Evolutionary conservation across 441 rosid genomes (phyloP).

Genomic region (Pelargonium cotyledonis): DNA sequence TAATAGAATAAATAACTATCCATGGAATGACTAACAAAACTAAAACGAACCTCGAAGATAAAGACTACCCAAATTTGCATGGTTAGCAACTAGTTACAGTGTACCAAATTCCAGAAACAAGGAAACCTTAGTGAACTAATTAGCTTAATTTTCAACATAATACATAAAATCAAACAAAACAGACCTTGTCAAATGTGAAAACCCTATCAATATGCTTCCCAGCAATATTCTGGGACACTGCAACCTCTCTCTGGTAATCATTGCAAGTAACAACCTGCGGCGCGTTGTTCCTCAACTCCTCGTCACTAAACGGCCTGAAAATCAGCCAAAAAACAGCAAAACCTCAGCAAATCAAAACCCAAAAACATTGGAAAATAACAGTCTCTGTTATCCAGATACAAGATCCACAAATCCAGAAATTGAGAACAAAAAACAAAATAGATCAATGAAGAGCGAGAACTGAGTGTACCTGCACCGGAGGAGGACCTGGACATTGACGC

Average conservation of each 20-base stretch:
- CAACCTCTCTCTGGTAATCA: slow-evolving; percentile 81
- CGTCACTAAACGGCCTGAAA: slow-evolving; percentile 77
- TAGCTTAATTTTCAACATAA: neutral
- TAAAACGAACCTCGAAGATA: too few species aligned
- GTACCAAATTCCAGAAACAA: too few species aligned
- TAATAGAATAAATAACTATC: too few species aligned
- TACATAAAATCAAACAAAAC: neutral
- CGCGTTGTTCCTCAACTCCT: slow-evolving; percentile 64
- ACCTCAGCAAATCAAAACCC: too few species aligned
- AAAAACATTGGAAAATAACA: too few species aligned
- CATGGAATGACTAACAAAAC: too few species aligned
- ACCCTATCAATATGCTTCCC: slow-evolving; percentile 94
- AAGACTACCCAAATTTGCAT: too few species aligned
- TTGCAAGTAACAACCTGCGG: slow-evolving; percentile 80
- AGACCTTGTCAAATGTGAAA: slow-evolving; percentile 83
- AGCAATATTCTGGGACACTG: slow-evolving; percentile 75
- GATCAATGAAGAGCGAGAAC: neutral
- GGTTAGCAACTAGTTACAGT: too few species aligned
- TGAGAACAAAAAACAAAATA: neutral
- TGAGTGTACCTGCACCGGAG: slow-evolving; percentile 57
- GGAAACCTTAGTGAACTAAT: too few species aligned
- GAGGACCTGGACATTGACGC: slow-evolving; percentile 91
- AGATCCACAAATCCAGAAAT: neutral
- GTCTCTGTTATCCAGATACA: too few species aligned
- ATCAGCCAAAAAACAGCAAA: neutral